Conservation (phyloP, 192 early-diverging fungal genomes). For the Coemansia sp. region DNA sequence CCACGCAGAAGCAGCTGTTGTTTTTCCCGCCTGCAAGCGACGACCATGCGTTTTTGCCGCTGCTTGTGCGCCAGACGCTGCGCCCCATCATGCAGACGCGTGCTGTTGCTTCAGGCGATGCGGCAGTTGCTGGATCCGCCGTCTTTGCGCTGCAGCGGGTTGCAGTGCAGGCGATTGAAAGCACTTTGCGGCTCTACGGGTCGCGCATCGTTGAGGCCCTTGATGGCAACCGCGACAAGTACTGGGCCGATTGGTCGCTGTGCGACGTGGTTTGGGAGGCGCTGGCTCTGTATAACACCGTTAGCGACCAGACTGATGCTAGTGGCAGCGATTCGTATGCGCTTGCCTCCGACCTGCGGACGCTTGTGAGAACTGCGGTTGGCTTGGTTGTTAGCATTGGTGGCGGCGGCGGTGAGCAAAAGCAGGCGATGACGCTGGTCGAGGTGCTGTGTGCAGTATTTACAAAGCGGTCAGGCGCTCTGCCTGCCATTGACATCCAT, state of each 20-base stretch:
- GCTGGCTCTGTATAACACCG: constrained; percentile 27
- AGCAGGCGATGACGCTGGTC: constrained; percentile 11
- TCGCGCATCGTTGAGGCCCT: constrained; percentile 5
- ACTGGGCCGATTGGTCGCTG: constrained; percentile 14
- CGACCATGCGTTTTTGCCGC: constrained; percentile 13
- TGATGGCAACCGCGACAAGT: too few species aligned
- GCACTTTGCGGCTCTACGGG: constrained; percentile 38
- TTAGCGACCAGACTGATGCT: neutral
- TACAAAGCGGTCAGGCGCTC: constrained; percentile 16
- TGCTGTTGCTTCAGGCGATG: constrained; percentile 13
- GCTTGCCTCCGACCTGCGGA: constrained; percentile 14
- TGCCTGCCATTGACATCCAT: neutral
- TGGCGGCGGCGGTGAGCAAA: neutral
- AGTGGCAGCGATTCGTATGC: neutral
- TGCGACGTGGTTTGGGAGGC: constrained; percentile 49
- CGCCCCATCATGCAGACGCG: constrained; percentile 33
- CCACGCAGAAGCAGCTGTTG: constrained; percentile 41
- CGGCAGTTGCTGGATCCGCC: neutral
- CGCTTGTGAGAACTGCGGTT: constrained; percentile 27
- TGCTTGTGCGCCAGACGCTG: constrained; percentile 19
- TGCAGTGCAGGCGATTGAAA: constrained; percentile 36
- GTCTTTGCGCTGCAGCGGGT: constrained; percentile 27
- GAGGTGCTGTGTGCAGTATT: constrained; percentile 32
- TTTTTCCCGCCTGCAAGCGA: constrained; percentile 19
- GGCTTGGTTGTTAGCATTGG: neutral